Evolutionary conservation across 2,329 filamentous ascomycete genomes (phyloP).

Genomic region (Pyrenophora seminiperda): DNA sequence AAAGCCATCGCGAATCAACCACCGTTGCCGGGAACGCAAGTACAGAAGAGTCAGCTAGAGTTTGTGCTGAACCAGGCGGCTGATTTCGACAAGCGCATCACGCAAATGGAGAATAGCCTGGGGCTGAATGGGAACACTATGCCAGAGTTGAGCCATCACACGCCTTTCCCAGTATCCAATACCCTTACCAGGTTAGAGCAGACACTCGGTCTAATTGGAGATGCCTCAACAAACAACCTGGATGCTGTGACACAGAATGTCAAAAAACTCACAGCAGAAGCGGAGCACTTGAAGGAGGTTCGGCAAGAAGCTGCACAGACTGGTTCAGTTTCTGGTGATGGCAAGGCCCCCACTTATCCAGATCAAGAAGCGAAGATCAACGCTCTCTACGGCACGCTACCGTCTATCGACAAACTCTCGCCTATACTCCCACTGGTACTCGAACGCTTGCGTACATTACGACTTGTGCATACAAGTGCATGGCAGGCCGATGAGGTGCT

Average conservation of each 20-base stretch:
- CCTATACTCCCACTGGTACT: conserved; percentile 85
- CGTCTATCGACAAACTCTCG: conserved; percentile 83
- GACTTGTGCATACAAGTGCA: conserved; percentile 84
- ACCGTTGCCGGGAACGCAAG: conserved; percentile 40
- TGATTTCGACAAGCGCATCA: conserved; percentile 83
- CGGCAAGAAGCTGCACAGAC: conserved; percentile 35
- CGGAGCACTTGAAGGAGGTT: conserved; percentile 69
- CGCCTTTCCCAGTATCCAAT: conserved; percentile 72
- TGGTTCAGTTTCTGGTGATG: conserved; percentile 13
- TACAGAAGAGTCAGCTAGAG: conserved; percentile 43
- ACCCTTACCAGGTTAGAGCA: conserved; percentile 80
- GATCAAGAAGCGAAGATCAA: conserved; percentile 88
- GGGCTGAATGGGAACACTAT: conserved; percentile 75
- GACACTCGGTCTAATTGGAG: conserved; percentile 76
- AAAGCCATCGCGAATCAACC: conserved; percentile 39
- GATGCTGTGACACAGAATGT: conserved; percentile 74
- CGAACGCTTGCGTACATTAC: conserved; percentile 81
- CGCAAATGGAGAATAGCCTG: conserved; percentile 77
- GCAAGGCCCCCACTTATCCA: conserved; percentile 51
- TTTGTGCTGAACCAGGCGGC: conserved; percentile 79
- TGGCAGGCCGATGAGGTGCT: conserved; percentile 79
- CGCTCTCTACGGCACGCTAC: conserved; percentile 84
- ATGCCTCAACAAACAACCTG: conserved; percentile 72
- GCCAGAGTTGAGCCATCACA: conserved; percentile 61
- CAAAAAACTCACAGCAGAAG: conserved; percentile 71